Conservation (phyloP, 2,329 filamentous ascomycete species). For the Claviceps maximensis region DNA sequence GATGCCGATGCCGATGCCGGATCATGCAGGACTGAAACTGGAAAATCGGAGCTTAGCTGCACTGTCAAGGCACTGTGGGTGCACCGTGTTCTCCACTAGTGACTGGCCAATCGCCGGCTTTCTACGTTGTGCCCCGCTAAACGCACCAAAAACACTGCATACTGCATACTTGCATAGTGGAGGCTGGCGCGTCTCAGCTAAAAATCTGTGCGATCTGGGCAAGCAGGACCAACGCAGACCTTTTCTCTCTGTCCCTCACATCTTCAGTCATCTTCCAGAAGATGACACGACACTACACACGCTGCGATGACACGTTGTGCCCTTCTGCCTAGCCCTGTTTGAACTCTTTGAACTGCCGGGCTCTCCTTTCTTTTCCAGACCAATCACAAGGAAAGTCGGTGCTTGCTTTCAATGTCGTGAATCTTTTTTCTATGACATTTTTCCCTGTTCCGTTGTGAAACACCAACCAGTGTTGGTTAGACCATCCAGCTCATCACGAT, state of each 20-base stretch:
- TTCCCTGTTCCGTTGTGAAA: neutral
- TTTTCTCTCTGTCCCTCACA: too few relatives aligned
- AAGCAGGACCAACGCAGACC: too few relatives aligned
- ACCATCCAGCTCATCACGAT: conserved; percentile 17
- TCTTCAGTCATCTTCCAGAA: conserved; percentile 9
- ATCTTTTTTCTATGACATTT: conserved; percentile 4
- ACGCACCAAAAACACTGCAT: neutral
- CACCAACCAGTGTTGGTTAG: neutral
- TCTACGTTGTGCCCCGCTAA: conserved; percentile 8
- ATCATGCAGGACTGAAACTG: too few relatives aligned
- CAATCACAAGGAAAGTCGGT: neutral
- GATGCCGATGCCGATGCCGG: too few relatives aligned
- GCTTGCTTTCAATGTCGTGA: conserved; percentile 6
- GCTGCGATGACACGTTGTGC: conserved; percentile 17
- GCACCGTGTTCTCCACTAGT: too few relatives aligned
- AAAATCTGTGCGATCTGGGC: conserved; percentile 1
- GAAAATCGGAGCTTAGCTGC: too few relatives aligned
- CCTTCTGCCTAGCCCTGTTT: conserved; percentile 11
- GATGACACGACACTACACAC: conserved; percentile 21
- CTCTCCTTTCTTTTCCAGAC: neutral
- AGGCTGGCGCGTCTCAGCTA: neutral
- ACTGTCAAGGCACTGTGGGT: too few relatives aligned
- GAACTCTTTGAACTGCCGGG: conserved; percentile 16
- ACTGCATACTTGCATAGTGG: conserved; percentile 10
- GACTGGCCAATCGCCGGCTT: too few relatives aligned